Conservation (phyloP, 2,329 filamentous ascomycete species). For the Ascocoryne sarcoides region DNA sequence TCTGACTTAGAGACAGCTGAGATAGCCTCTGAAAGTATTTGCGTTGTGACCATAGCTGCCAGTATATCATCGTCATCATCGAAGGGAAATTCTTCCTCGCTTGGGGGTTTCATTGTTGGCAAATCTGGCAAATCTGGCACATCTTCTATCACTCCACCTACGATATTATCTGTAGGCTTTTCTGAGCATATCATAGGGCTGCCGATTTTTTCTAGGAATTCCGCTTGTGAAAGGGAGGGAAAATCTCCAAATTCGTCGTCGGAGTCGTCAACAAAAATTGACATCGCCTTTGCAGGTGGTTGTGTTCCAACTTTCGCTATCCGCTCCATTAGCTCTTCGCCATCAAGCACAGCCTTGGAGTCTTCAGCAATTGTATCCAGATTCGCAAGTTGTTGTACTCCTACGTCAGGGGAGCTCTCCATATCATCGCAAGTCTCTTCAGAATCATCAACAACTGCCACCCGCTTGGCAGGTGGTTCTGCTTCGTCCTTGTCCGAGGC, state of each 20-base stretch:
- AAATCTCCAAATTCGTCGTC: constrained; percentile 29
- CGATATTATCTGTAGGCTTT: background rate
- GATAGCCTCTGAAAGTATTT: constrained; percentile 13
- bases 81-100: constrained; percentile 5
- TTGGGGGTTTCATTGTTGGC: constrained; percentile 3
- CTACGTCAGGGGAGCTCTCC: too few relatives aligned
- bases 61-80: constrained; percentile 5
- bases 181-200: constrained; percentile 9
- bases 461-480: constrained; percentile 10
- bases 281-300: background rate
- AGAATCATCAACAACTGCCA: background rate
- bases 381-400: too few relatives aligned
- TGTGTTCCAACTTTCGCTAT: too few relatives aligned
- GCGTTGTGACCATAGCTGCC: constrained; percentile 12
- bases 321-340: too few relatives aligned
- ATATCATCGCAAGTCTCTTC: constrained; percentile 2
- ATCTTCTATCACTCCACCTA: background rate
- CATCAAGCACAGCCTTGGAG: background rate
- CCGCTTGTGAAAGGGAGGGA: constrained; percentile 24
- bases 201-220: constrained; percentile 18
- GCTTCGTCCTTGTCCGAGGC: background rate
- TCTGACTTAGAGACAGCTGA: constrained; percentile 9
- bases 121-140: constrained; percentile 2
- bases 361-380: too few relatives aligned
- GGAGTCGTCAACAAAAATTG: constrained; percentile 10